Evolutionary conservation across 768 basidiomycete species (phyloP), one percentile per base, ranked within the genome.

Genomic region (Lentinula sp.): DNA sequence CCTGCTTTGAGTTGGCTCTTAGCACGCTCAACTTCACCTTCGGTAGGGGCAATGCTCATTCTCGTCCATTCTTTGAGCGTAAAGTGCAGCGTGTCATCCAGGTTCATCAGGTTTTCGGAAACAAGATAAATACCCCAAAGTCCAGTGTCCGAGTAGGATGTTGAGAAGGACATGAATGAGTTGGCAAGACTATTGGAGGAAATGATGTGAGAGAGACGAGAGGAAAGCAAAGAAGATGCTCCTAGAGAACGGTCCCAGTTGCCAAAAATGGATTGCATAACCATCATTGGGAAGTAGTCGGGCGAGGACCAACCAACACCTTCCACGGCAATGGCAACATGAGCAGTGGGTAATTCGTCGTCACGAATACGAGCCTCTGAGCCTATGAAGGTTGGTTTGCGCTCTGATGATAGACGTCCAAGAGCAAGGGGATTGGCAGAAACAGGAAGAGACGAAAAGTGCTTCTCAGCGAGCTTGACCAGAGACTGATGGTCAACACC

Each of bases 281-380:
- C 95, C 78, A 98, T 87, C 95, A 99, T 96, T 63, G 95, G 93
- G 87, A 93, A 98, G 82, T 98, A 98, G 77, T 99, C 97, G 33
- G 96, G 95, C 9, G 91, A 94, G 68, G 88, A 92, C 95, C 96
- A 98, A 74, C 93, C 87, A 60, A 96, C 95, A 73, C 97, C 97
- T 73, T 98, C 95, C 50, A 98, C 95, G 35, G 97, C 93, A 68
- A 99, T 90, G 64, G 96, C 96, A 70, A 99, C 83, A 80, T 98
- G 90, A 62, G 91, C 90, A 6, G 93, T 94, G 28, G 87, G 82
- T 71, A 90, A 78, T 60, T 89, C 87, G 77, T 98, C 97, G 72
- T 99, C 93, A 52, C 96, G 90, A 63, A 98, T 77, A 68, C 96
- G 90, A 62, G 98, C 96, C 73, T 99, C 97, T 16, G 95, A 91